Conservation (phyloP, 495 filamentous ascomycete genomes). For the Sabuloglossum arenarium region DNA sequence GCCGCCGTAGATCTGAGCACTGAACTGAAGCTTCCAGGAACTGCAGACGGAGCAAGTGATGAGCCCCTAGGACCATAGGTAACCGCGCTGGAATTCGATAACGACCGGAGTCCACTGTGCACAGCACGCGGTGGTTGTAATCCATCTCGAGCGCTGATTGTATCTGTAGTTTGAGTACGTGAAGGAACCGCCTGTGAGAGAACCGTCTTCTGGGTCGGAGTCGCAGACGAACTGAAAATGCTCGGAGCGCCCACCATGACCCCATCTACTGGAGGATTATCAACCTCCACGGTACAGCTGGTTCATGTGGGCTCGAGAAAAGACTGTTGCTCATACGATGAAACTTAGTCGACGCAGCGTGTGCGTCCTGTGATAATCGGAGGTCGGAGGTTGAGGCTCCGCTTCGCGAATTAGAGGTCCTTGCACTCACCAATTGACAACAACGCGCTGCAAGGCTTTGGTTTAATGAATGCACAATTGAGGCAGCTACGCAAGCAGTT, state of each 20-base stretch:
- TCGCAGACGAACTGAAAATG: constrained; percentile 42
- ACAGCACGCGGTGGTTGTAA: constrained; percentile 21
- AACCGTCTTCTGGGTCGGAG: constrained; percentile 45
- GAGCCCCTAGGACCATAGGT: constrained; percentile 35
- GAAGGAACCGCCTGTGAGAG: constrained; percentile 11
- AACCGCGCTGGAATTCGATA: constrained; percentile 37
- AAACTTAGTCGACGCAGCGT: not conserved
- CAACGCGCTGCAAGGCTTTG: not conserved
- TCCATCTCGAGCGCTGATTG: constrained; percentile 23
- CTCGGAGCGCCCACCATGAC: constrained; percentile 25
- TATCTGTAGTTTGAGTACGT: constrained; percentile 25
- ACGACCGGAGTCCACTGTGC: constrained; percentile 25
- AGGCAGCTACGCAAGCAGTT: too few species aligned
- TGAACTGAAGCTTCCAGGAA: constrained; percentile 82
- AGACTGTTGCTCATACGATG: not conserved
- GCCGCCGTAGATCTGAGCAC: constrained; percentile 60
- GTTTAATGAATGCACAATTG: not conserved
- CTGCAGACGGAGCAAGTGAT: constrained; percentile 40
- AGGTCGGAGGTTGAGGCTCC: not conserved
- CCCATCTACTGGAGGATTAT: constrained; percentile 4
- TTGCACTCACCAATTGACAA: not conserved
- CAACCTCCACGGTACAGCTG: constrained; percentile 2
- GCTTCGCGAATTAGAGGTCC: not conserved
- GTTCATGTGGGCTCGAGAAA: not conserved
- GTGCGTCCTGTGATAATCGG: not conserved